A percentile compares a stretch with the other conserved stretches of the same genome.
phyloP scores from a whole-genome alignment of 2,329 filamentous ascomycete species.

The Rasamsonia emersonii region DNA sequence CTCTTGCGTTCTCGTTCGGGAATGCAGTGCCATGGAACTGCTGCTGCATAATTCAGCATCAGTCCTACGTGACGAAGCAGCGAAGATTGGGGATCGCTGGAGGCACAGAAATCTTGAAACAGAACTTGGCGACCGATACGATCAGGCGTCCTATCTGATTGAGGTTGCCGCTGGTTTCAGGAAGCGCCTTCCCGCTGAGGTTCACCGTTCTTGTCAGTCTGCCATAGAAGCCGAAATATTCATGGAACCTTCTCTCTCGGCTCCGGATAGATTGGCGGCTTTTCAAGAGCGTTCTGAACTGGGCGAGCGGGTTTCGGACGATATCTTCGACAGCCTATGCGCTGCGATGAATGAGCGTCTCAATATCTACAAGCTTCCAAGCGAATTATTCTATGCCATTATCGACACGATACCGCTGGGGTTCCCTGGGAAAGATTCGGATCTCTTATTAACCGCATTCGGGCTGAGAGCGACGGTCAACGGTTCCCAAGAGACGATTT shows the following conservation, averaged over 20 bases:
- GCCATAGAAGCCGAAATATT: slow-evolving; percentile 66
- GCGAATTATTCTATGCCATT: slow-evolving; percentile 44
- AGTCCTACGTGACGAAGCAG: slow-evolving; percentile 26
- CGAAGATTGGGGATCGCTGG: slow-evolving; percentile 34
- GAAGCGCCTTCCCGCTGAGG: slow-evolving; percentile 59
- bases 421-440: slow-evolving; percentile 32
- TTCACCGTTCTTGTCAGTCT: slow-evolving; percentile 58
- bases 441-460: slow-evolving; percentile 54
- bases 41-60: slow-evolving; percentile 59
- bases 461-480: slow-evolving; percentile 67
- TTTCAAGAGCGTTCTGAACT: slow-evolving; percentile 76
- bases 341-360: slow-evolving; percentile 58
- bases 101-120: slow-evolving; percentile 33
- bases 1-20: slow-evolving; percentile 66
- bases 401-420: slow-evolving; percentile 41
- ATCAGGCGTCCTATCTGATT: slow-evolving; percentile 54
- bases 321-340: slow-evolving; percentile 64
- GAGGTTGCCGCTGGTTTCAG: slow-evolving; percentile 62
- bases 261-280: slow-evolving; percentile 64
- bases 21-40: slow-evolving; percentile 69
- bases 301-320: slow-evolving; percentile 69
- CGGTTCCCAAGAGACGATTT: slow-evolving; percentile 69
- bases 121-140: slow-evolving; percentile 45
- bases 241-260: slow-evolving; percentile 60
- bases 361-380: slow-evolving; percentile 41